Evolutionary conservation across 202 grass and related monocot species (phyloP).

Genomic region (Hordeum pubiflorum): DNA sequence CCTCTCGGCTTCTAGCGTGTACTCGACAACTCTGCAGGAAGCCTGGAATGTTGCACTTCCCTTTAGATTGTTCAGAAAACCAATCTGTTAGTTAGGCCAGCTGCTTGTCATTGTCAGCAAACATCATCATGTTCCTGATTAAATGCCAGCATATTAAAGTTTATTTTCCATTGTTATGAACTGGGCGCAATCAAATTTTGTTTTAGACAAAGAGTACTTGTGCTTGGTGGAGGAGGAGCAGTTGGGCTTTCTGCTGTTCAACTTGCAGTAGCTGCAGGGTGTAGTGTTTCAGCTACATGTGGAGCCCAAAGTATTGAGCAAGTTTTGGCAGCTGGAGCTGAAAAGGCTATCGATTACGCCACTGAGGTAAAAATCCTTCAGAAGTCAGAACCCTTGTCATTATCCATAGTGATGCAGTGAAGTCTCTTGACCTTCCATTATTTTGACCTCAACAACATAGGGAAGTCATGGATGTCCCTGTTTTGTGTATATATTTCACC

Average conservation of each 20-base stretch:
- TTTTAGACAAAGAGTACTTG: slow-evolving; percentile 71
- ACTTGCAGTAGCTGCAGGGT: slow-evolving; percentile 62
- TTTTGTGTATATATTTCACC: neutral
- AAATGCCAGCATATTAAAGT: slow-evolving; percentile 1
- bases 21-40: neutral
- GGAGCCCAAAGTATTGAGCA: slow-evolving; percentile 69
- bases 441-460: neutral
- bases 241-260: slow-evolving; percentile 87
- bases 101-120: neutral
- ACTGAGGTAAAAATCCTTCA: slow-evolving; percentile 45
- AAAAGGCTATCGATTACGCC: slow-evolving; percentile 93
- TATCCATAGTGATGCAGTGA: neutral
- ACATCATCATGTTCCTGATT: neutral
- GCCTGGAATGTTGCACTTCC: neutral
- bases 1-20: neutral
- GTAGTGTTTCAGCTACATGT: slow-evolving; percentile 75
- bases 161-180: slow-evolving; percentile 1
- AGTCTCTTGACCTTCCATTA: neutral
- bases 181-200: slow-evolving; percentile 4
- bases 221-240: slow-evolving; percentile 91
- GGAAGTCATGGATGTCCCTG: neutral
- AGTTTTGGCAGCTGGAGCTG: slow-evolving; percentile 65
- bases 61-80: neutral
- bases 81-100: neutral
- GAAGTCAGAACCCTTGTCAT: neutral